These are phyloP conservation scores for Pyrenophora seminiperda DNA, from an alignment of 2,329 filamentous ascomycete genomes.

Conservation along the genomic window DNA sequence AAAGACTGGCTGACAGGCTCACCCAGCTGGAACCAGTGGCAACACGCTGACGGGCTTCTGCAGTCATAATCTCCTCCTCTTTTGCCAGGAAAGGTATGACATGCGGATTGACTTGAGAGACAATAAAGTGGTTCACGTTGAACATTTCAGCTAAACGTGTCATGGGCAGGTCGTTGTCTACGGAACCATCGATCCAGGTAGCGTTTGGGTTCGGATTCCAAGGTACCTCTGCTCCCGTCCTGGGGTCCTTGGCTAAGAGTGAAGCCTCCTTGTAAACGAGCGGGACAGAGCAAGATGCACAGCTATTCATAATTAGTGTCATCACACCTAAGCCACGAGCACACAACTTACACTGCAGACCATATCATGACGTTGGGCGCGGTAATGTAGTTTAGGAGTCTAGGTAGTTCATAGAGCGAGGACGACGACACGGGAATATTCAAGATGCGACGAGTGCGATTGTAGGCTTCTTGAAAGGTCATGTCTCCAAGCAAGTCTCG, in stretches of 20 bases:
- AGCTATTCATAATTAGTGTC: slow-evolving; percentile 50
- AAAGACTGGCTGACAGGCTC: slow-evolving; percentile 70
- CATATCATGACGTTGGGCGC: slow-evolving; percentile 94
- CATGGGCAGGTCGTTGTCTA: slow-evolving; percentile 93
- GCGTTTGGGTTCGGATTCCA: slow-evolving; percentile 83
- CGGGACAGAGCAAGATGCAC: slow-evolving; percentile 93
- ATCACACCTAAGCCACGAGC: not conserved
- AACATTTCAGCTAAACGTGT: slow-evolving; percentile 90
- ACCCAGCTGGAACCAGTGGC: slow-evolving; percentile 63
- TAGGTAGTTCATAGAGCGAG: slow-evolving; percentile 82
- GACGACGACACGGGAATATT: slow-evolving; percentile 94
- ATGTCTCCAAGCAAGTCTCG: slow-evolving; percentile 79
- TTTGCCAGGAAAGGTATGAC: slow-evolving; percentile 83
- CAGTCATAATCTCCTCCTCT: slow-evolving; percentile 63
- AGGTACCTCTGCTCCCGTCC: slow-evolving; percentile 74
- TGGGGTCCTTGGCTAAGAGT: slow-evolving; percentile 81
- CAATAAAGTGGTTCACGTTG: slow-evolving; percentile 98
- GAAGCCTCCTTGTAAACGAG: slow-evolving; percentile 80
- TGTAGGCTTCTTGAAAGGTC: slow-evolving; percentile 95
- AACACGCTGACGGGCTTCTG: slow-evolving; percentile 41
- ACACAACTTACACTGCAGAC: slow-evolving; percentile 74
- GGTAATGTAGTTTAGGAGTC: slow-evolving; percentile 89
- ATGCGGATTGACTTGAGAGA: slow-evolving; percentile 95
- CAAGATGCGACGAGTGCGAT: slow-evolving; percentile 86
- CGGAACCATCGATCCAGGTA: slow-evolving; percentile 90